Evolutionary conservation across 441 rosid species (phyloP), one percentile per base, ranked within the genome.

Genomic region (Manihot esculenta): DNA sequence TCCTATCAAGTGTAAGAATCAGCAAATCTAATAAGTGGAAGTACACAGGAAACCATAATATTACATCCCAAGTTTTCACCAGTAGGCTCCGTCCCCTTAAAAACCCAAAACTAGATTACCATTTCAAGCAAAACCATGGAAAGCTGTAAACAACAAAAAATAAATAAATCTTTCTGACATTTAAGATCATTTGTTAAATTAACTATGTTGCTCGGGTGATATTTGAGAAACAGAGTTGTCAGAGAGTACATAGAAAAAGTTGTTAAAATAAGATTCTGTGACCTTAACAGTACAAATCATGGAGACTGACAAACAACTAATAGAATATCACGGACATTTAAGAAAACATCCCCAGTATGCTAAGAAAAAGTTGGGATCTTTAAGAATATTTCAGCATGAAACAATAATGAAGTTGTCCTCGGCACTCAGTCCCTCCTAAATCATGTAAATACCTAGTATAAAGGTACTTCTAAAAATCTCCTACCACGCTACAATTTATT

Each of bases 1-100:
- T 94, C 99, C 99, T 92, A 41, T 50, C 15, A 76, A 51, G 69
- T 62, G 70, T 70, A 64, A 59, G 54, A 61, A 49, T 50, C 51
- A 69, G 13, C 61, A 76, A 51, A 69, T 66, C 72, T 64, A 66
- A 45, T 21, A 21, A 51, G 20, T 64, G 56, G 51, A 51, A 15
- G 15, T 35, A 64, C 33, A 12, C 20, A 9, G 44, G 14, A 23
- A 57, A 44, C 30, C 56, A 71, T 9, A 51, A 27, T 17, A 30
- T 57, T 13, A 69, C 27, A 30, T 30, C 41, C 41, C 41, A 35
- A 35, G 41, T 35, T 35, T 35, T 35, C 4, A 35, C 41, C 7
- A 5, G 41, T 35, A 35, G 41, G 41, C 41, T 30, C 35, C 41
- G 41, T 35, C 41, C 35, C 62, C 20, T 42, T 23, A 10, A 42